Percentiles rank a stretch among this genome's conserved stretches.
phyloP scores from a whole-genome alignment of 2,329 filamentous ascomycete species.

The Colletotrichum trifolii region DNA sequence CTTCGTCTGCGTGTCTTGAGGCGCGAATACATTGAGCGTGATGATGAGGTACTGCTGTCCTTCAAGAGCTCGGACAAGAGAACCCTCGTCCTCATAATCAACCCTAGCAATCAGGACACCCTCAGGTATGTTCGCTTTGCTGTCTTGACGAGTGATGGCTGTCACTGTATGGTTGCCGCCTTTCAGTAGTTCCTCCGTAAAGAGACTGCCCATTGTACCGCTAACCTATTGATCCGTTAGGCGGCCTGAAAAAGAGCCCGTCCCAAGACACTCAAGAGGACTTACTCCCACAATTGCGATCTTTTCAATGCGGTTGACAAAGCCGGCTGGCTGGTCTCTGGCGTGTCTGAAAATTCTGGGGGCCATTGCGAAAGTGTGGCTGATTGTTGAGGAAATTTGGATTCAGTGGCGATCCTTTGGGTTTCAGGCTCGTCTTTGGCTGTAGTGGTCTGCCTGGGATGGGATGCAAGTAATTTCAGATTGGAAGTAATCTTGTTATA shows the following conservation, averaged over 20 bases:
- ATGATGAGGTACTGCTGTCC: constrained; percentile 67
- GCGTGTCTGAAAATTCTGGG: constrained; percentile 40
- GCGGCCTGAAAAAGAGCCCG: too few species aligned
- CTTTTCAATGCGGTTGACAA: constrained; percentile 54
- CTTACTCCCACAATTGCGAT: constrained; percentile 61
- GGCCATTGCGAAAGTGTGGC: constrained; percentile 5
- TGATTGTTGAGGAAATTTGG: too few species aligned
- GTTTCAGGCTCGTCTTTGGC: too few species aligned
- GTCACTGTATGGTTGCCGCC: constrained; percentile 64
- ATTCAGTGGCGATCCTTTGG: too few species aligned
- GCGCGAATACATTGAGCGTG: constrained; percentile 54
- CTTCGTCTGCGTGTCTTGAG: constrained; percentile 54
- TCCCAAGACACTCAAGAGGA: neutral
- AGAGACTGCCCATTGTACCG: constrained; percentile 54
- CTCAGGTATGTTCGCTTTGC: constrained; percentile 53
- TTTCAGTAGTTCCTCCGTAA: constrained; percentile 55
- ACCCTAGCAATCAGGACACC: constrained; percentile 55
- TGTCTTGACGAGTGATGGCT: constrained; percentile 60
- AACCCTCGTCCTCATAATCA: constrained; percentile 54
- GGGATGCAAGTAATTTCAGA: too few species aligned
- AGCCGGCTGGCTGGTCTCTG: constrained; percentile 49
- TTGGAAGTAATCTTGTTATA: too few species aligned
- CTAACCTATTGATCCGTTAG: constrained; percentile 45
- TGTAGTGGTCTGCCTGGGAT: too few species aligned
- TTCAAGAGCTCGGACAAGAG: constrained; percentile 59